Base-by-base conservation (phyloP, 805 yeast species). In the Debaryomyces tyrocola region DNA sequence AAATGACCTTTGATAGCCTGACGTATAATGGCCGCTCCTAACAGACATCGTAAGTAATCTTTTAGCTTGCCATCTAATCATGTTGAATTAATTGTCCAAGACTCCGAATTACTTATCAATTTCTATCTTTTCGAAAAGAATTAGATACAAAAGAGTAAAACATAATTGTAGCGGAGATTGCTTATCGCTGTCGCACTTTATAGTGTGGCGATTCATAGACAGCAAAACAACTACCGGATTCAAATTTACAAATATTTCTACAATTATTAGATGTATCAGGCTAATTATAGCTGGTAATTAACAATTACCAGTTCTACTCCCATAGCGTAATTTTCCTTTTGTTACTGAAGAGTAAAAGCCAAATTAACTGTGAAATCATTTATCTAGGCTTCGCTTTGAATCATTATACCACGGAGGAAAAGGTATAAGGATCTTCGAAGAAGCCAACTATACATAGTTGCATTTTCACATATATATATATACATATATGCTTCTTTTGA, bases 331-430 rank as follows among this genome's bases (percentile, higher is more conserved):
- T 40, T 31, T 31, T 11, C 36, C 29, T 18, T 31, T 37, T 21
- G 40, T 46, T 50, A 48, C 53, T 48, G 38, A 44, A 46, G 45
- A 46, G 44, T 43, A 47, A 46, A 50, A 52, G 56, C 54, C 44
- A 46, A 52, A 50, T 51, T 53, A 53, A 50, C 47, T 48, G 52
- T 51, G 62, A 51, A 33, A 37, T 44, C 24, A 20, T 43, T 45
- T 54, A 41, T 72, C 73, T 74, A 57, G 78, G 73, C 77, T 61
- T 67, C 77, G 72, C 73, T 74, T 73, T 74, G 78, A 74, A 73
- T 74, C 76, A 56, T 57, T 56, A 66, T 54, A 67, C 75, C 73
- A 73, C 67, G 44, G 58, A 51, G 52, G 54, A 50, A 54, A 52
- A 58, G 69, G 66, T 61, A 60, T 63, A 62, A 52, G 66, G 70